A percentile compares a stretch with the other conserved stretches of the same genome.
Evolutionary conservation across 1,139 yeast species (phyloP).

Genomic region (Saccharomyces hybrid): DNA sequence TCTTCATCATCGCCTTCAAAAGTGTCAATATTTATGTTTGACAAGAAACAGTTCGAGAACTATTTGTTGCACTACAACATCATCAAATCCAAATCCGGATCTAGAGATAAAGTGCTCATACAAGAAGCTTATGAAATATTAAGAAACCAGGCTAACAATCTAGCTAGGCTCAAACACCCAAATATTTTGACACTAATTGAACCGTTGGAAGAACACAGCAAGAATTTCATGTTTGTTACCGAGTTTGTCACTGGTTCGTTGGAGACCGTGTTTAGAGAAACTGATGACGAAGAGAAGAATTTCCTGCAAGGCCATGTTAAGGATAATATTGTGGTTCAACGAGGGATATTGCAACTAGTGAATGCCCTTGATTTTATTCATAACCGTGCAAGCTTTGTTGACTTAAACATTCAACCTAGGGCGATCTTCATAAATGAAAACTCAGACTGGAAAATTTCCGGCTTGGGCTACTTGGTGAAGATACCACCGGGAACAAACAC

Average conservation of each 20-base stretch:
- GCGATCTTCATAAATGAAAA: conserved; percentile 71
- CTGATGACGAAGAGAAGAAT: conserved; percentile 20
- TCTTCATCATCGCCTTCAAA: conserved; percentile 30
- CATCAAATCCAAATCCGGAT: conserved; percentile 32
- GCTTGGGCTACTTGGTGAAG: conserved; percentile 47
- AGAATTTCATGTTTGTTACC: conserved; percentile 74
- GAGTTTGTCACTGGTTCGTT: conserved; percentile 64
- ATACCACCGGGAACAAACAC: conserved; percentile 36
- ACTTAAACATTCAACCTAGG: conserved; percentile 70
- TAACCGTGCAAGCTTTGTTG: conserved; percentile 64
- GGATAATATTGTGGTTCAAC: conserved; percentile 70
- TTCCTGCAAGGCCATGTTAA: conserved; percentile 28
- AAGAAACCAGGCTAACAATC: conserved; percentile 53
- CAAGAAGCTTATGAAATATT: conserved; percentile 43
- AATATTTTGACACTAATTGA: conserved; percentile 74
- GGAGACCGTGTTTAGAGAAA: conserved; percentile 35
- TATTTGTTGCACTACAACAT: conserved; percentile 48
- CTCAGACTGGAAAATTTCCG: conserved; percentile 91
- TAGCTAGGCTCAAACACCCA: conserved; percentile 83
- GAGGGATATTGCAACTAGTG: conserved; percentile 73
- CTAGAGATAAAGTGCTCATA: conserved; percentile 29
- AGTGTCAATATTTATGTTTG: conserved; percentile 83
- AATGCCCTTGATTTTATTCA: conserved; percentile 80
- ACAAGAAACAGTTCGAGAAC: conserved; percentile 66
- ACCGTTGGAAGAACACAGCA: conserved; percentile 79